These are phyloP conservation scores for Aspergillus sp. DNA, from an alignment of 2,329 filamentous ascomycete species.

Conservation along the genomic window DNA sequence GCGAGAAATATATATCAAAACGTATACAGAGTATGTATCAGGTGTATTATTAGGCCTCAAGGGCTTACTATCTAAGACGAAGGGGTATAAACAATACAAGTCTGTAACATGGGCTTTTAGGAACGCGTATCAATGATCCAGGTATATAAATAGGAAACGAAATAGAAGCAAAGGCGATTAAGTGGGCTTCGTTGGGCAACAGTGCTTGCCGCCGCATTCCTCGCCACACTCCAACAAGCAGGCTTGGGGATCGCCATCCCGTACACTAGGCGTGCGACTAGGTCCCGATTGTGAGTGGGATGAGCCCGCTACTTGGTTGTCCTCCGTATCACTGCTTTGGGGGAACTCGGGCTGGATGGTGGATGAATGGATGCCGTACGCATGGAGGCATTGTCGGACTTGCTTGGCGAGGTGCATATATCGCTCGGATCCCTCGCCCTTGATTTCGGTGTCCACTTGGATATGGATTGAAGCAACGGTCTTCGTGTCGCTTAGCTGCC, in stretches of 20 bases:
- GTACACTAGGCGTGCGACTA: slow-evolving; percentile 39
- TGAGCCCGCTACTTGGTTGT: slow-evolving; percentile 19
- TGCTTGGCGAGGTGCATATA: slow-evolving; percentile 90
- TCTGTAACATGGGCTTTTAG: slow-evolving; percentile 1
- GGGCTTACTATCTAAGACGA: not conserved
- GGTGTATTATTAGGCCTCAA: too few species aligned
- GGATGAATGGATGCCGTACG: slow-evolving; percentile 92
- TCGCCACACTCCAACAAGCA: slow-evolving; percentile 52
- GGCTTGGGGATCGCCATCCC: slow-evolving; percentile 37
- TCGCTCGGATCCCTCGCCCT: slow-evolving; percentile 70
- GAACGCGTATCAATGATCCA: not conserved
- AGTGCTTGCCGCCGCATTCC: slow-evolving; percentile 44
- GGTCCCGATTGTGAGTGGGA: slow-evolving; percentile 16
- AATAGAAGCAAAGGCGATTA: slow-evolving; percentile 9
- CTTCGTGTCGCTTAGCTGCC: slow-evolving; percentile 95
- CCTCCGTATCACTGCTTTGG: slow-evolving; percentile 38
- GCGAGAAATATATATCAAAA: too few species aligned
- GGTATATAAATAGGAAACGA: not conserved
- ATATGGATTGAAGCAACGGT: slow-evolving; percentile 91
- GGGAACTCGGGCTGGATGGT: slow-evolving; percentile 91
- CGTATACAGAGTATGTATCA: too few species aligned
- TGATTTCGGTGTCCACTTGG: slow-evolving; percentile 85
- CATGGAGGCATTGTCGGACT: slow-evolving; percentile 85
- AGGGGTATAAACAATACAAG: slow-evolving; percentile 2
- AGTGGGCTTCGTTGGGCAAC: slow-evolving; percentile 39